Base-by-base conservation (phyloP, 139 green algal genomes). In the Chlorella sp. region DNA sequence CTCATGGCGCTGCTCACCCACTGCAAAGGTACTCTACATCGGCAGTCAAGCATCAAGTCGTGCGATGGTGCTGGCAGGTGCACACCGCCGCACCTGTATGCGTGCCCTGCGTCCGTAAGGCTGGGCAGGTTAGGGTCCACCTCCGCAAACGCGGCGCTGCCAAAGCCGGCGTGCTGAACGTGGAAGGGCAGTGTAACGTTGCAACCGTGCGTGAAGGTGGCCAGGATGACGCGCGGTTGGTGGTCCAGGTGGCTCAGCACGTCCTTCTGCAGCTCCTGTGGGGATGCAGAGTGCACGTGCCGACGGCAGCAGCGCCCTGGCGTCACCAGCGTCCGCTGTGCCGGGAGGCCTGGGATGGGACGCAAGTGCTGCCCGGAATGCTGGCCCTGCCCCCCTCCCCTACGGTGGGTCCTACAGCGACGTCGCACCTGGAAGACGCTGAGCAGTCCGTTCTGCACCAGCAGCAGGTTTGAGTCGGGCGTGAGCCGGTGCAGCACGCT, bases 401-500 rank as follows among this genome's bases (percentile, higher is more conserved):
- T n/a, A n/a, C n/a, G n/a, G n/a, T n/a, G n/a, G n/a, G n/a, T n/a
- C n/a, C n/a, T n/a, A n/a, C n/a, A n/a, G n/a, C n/a, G n/a, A n/a
- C n/a, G n/a, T n/a, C n/a, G n/a, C n/a, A 69, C 65, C 35, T 73
- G 30, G 35, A 70, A 78, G 30, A 84, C 78, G 1, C 63, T 74
- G 26, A 84, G 55, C 1, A 73, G 50, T 23, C 78, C 78, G 49
- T 84, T 84, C 49, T 84, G 78, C 5, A 84, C 60, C 31, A 84
- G 70, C 49, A 84, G 34, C 23, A 75, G 31, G 1, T 49, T 36
- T 2, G 32, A 64, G 32, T 34, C 55, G 0, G 32, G 36, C 1
- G 27, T 32, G 4, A 84, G 34, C 2, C 71, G 35, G 29, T 66
- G 55, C 31, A 35, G 33, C 1, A 80, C 70, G 26, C 34, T 64